Base-by-base conservation (phyloP, 2,329 filamentous ascomycete species). In the Talaromyces atroroseus region DNA sequence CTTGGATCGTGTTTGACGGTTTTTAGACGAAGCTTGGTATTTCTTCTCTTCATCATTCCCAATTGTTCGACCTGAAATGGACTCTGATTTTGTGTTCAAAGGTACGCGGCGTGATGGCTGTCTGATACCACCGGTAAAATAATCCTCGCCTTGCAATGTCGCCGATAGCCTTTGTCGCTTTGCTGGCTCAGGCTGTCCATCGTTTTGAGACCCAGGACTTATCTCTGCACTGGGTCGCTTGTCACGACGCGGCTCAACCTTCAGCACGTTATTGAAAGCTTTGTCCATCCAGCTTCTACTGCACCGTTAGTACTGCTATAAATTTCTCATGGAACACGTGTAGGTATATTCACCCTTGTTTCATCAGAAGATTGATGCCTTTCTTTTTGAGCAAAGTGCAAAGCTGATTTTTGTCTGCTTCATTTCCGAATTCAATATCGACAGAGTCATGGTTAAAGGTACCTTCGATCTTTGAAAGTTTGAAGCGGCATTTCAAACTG, bases 251-350 rank as follows among this genome's bases (percentile, higher is more conserved):
- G 34, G 42, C 21, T 55, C 24, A 6, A 62, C 57, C 4, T 56
- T 60, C 34, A 58, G 54, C 21, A 61, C 50, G 3, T 34, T 63
- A 36, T 57, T 57, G 54, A 74, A 74, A 7, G 61, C 58, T 12
- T 63, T 64, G 36, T 72, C 63, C 66, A 75, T 69, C 64, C 65
- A 70, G 16, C 61, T 55, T 36, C 71, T 74, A 18, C 38, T 51
- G 21, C 34, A 18, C 23, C 55, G 61, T 57, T 63, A 61, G 56
- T 16, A 60, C 52, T 12, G 21, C 40, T 21, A 23, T 10, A 12
- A 23, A 20, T 44, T 18, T 44, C 18, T 12, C n/a, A 12, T 6
- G 18, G 40, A 21, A 44, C 5, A 42, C 10, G n/a, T 23, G 10
- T 44, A 18, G n/a, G 11, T 40, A 40, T 40, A 23, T 21, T 34